Base-by-base conservation (phyloP, 441 rosid genomes). In the Aleurites moluccanus region DNA sequence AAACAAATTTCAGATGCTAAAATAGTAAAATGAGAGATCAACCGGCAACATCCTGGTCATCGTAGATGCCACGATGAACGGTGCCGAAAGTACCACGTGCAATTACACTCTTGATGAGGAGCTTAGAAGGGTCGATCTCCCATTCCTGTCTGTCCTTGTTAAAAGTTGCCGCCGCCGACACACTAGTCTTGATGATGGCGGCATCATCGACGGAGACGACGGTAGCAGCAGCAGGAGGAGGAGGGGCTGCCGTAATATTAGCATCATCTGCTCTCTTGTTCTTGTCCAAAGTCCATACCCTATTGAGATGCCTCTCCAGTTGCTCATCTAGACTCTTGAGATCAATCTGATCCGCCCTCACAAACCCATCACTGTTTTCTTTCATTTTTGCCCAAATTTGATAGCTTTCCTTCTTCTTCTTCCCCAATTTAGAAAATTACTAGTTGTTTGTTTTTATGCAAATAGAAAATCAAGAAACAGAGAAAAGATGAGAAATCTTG, bases 11-110 rank as follows among this genome's bases (percentile, higher is more conserved):
- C 3, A 20, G 42, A 14, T 18, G 35, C 2, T 67, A 0, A 62
- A 73, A 71, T 33, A 27, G 18, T 69, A 64, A 68, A 79, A 45
- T 4, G n/a, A 70, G 63, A 62, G 75, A 83, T 89, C 81, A 70
- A 92, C 99, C 99, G 73, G 99, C 99, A 49, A 91, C 96, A 80
- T 94, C 99, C 65, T 73, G 96, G 55, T 86, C 89, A 68, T 92
- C 94, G 73, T 94, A 94, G 80, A 89, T 59, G 66, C 99, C 99
- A 66, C 99, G 98, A 84, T 94, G 99, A 78, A 94, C 97, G 63
- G 96, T 91, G 62, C 98, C 98, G 53, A 94, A 94, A 53, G 97
- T 91, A 74, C 99, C 99, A 50, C 99, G 97, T 13, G 97, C 98
- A 83, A 94, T 90, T 86, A 89, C 93, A 70, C 82, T 62, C 83